Base-by-base conservation (phyloP, 73 alveolate genomes). In the Paramecium sonneborni region DNA sequence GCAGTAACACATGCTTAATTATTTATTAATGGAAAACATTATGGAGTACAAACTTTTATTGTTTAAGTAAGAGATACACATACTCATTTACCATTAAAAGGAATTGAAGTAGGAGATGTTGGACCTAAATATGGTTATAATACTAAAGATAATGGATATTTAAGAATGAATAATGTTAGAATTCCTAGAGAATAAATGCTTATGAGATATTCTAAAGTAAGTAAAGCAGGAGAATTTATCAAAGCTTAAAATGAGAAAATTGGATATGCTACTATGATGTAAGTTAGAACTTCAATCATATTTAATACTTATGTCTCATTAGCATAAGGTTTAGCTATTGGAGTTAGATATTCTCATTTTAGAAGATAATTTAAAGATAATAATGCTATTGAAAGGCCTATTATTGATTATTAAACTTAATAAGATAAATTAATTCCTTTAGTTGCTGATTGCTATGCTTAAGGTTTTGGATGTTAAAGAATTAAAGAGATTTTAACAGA, bases 111-210 rank as follows among this genome's bases (percentile, higher is more conserved):
- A 6, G 98, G 98, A 28, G 98, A 96, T 62, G 84, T 86, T 48
- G 98, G 98, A 24, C 93, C 95, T 0, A 97, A 97, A 93, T 85
- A 91, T 28, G 99, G 99, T 30, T 95, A 86, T 57, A 92, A 93
- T 48, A 86, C 95, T 87, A 95, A 96, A 87, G 99, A 97, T 86
- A 97, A 96, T 87, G 99, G 99, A 24, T 97, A 57, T 85, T 55
- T 96, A 87, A 95, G 93, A n/a, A 85, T 97, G 84, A 67, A 88
- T 23, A 92, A 95, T 85, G 96, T 94, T 14, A 86, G 99, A 43
- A 96, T 97, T 87, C 98, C 98, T 3, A 94, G 98, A 72, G 95
- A 76, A 21, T 74, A 92, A 30, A 95, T 97, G 98, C 96, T 97
- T 23, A 93, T 72, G 95, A 92, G 98, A 44, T 97, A 86, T 86